Evolutionary conservation across 1,284 basidiomycete species (phyloP).

Genomic region (Tetrapyrgos nigripes): DNA sequence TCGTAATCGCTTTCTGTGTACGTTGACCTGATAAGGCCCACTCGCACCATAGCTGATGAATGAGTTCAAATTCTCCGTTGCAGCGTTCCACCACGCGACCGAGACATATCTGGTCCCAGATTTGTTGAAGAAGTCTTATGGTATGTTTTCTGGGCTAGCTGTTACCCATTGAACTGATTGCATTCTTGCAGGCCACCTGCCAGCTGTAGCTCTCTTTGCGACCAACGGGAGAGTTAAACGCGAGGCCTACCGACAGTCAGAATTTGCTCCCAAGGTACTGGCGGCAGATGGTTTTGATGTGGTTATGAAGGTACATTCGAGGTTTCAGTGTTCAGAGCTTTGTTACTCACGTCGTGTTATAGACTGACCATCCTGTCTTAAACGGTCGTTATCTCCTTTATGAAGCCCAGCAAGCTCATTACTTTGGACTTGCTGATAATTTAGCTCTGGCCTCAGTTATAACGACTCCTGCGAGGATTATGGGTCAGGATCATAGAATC

Average conservation of each 20-base stretch:
- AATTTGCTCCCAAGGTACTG: constrained; percentile 85
- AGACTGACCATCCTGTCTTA: constrained; percentile 79
- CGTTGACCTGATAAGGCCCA: neutral
- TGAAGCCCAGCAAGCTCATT: constrained; percentile 90
- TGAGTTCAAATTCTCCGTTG: constrained; percentile 46
- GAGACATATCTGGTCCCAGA: constrained; percentile 83
- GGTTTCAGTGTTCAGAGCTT: neutral
- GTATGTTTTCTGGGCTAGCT: constrained; percentile 37
- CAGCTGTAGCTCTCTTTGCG: constrained; percentile 80
- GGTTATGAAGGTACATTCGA: constrained; percentile 69
- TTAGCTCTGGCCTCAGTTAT: constrained; percentile 79
- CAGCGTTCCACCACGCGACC: constrained; percentile 84
- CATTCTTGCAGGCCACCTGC: constrained; percentile 49
- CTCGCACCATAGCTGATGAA: too few relatives aligned
- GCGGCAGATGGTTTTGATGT: constrained; percentile 78
- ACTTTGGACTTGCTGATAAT: constrained; percentile 68
- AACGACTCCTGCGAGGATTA: constrained; percentile 75
- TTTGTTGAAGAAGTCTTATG: constrained; percentile 75
- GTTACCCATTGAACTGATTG: neutral
- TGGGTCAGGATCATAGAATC: constrained; percentile 85
- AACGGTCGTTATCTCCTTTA: constrained; percentile 83
- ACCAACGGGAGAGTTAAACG: constrained; percentile 79
- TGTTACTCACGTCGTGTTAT: constrained; percentile 10
- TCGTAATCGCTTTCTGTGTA: constrained; percentile 73
- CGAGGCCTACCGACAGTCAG: constrained; percentile 85